phyloP scores from a whole-genome alignment of 805 yeast species.

The Suhomyces canberraensis region DNA sequence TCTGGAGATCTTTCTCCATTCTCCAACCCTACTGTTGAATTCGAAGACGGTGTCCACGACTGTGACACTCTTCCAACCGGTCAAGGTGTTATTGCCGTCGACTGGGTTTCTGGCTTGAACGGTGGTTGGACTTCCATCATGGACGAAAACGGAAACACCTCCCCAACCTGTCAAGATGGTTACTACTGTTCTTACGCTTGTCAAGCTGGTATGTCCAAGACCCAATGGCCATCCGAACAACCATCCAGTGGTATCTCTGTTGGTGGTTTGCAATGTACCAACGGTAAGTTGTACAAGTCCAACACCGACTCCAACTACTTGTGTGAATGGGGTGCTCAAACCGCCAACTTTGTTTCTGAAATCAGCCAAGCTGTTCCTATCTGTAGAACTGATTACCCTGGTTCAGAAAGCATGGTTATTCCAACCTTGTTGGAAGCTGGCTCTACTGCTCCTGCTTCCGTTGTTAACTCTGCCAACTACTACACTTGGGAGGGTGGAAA shows the following conservation, averaged over 20 bases:
- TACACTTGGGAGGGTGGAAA: constrained; percentile 59
- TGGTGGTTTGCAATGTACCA: constrained; percentile 66
- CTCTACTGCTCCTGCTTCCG: constrained; percentile 49
- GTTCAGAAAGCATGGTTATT: constrained; percentile 75
- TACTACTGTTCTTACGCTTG: constrained; percentile 76
- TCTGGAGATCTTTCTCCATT: constrained; percentile 53
- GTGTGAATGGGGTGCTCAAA: constrained; percentile 62
- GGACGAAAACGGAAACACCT: constrained; percentile 49
- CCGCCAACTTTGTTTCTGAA: constrained; percentile 53
- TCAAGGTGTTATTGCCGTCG: constrained; percentile 63
- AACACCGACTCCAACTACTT: constrained; percentile 49
- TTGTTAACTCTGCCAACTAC: constrained; percentile 58
- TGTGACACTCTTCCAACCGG: constrained; percentile 75
- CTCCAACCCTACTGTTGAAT: constrained; percentile 47
- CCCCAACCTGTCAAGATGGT: constrained; percentile 55
- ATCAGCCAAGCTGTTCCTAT: constrained; percentile 51
- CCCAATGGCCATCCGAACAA: constrained; percentile 72
- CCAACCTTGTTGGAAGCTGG: constrained; percentile 65
- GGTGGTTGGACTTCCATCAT: constrained; percentile 45
- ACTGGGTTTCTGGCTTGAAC: constrained; percentile 38
- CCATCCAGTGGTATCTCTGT: constrained; percentile 67
- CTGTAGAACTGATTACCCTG: constrained; percentile 80
- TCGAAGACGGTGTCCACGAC: constrained; percentile 66
- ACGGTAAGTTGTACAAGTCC: constrained; percentile 61
- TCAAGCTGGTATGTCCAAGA: constrained; percentile 77